These are phyloP conservation scores for Mycena alexandri DNA, from an alignment of 768 basidiomycete genomes.

Conservation along the genomic window DNA sequence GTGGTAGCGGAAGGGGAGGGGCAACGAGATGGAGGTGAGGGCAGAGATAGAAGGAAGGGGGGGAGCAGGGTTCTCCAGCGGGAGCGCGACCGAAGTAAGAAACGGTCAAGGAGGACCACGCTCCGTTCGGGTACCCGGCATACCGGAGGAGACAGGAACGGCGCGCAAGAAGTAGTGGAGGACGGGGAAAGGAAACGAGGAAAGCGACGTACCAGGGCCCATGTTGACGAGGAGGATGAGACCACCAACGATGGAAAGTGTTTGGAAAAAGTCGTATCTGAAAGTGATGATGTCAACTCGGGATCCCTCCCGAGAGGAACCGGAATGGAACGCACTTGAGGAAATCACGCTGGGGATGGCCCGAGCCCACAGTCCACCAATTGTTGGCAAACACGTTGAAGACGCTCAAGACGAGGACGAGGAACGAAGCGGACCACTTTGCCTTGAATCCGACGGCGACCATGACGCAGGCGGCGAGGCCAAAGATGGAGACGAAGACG, in stretches of 20 bases:
- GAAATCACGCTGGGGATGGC: constrained; percentile 97
- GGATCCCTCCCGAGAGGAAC: background rate
- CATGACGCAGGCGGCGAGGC: constrained; percentile 93
- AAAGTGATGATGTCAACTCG: constrained; percentile 39
- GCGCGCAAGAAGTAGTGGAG: too few relatives aligned
- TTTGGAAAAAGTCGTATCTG: constrained; percentile 99
- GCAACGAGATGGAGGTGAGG: too few relatives aligned
- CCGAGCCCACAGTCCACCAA: constrained; percentile 95
- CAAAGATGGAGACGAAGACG: constrained; percentile 89
- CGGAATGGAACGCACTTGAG: constrained; percentile 88
- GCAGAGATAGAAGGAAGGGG: too few relatives aligned
- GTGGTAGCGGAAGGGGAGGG: too few relatives aligned
- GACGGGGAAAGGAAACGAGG: background rate
- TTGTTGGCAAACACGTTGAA: constrained; percentile 99
- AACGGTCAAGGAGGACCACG: too few relatives aligned
- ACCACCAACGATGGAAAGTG: constrained; percentile 97
- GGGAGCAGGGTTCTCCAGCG: too few relatives aligned
- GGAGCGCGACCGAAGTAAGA: too few relatives aligned
- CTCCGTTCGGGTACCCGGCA: too few relatives aligned
- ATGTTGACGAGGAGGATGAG: constrained; percentile 98
- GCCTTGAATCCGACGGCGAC: constrained; percentile 99
- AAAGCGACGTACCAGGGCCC: constrained; percentile 80
- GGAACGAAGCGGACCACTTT: constrained; percentile 97
- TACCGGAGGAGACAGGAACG: too few relatives aligned
- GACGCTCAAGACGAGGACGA: constrained; percentile 89